These are phyloP conservation scores for Venturia pyrina DNA, from an alignment of 2,329 filamentous ascomycete genomes.

Conservation along the genomic window DNA sequence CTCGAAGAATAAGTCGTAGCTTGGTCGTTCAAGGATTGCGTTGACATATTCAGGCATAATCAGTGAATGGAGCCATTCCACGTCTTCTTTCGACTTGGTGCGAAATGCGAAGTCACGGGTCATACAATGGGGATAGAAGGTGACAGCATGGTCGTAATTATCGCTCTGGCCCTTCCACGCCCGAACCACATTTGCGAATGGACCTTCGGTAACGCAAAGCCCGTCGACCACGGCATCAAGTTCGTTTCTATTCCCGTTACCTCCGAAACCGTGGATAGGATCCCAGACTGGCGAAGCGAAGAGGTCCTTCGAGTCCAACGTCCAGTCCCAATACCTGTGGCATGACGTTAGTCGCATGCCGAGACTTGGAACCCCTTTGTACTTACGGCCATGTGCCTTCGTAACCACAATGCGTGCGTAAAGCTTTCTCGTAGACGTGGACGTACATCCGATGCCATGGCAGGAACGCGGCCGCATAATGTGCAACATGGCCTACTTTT, in stretches of 20 bases:
- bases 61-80: not conserved
- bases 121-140: not conserved
- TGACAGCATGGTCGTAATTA: not conserved
- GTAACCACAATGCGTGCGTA: not conserved
- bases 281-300: slow-evolving; percentile 19
- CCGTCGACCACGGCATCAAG: slow-evolving; percentile 11
- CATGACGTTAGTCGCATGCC: not conserved
- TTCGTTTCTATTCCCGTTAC: slow-evolving; percentile 19
- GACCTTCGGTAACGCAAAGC: slow-evolving; percentile 19
- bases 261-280: slow-evolving; percentile 21
- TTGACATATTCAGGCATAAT: not conserved
- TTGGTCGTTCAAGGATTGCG: not conserved
- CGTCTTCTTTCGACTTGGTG: not conserved
- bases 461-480: not conserved
- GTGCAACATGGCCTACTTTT: not conserved
- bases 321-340: slow-evolving; percentile 28
- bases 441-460: not conserved
- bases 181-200: slow-evolving; percentile 18
- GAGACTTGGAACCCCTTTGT: not conserved
- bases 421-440: not conserved
- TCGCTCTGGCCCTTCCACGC: slow-evolving; percentile 16
- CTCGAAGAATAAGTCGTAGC: not conserved
- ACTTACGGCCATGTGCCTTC: not conserved
- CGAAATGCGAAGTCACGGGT: not conserved
- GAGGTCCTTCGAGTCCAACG: slow-evolving; percentile 21